Base-by-base conservation (phyloP, 495 filamentous ascomycete species). In the Tuber borchii region DNA sequence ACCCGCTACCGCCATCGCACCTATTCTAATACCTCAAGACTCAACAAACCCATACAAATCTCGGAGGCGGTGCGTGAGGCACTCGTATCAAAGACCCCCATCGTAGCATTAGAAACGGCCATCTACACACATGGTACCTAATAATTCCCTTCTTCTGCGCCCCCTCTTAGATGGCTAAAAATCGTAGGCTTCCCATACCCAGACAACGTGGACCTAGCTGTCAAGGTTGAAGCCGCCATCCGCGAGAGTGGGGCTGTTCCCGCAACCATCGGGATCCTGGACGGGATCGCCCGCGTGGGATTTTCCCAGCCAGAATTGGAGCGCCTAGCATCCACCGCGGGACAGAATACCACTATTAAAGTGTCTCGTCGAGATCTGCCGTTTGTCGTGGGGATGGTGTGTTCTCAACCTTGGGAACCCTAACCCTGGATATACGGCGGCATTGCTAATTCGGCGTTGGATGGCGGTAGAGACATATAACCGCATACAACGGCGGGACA, bases 41-140 rank as follows among this genome's bases (percentile, higher is more conserved):
- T 87, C 65, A 88, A 86, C 81, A 87, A 85, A 71, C 89, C 92
- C 80, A 87, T 97, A 74, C 86, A 86, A 71, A 85, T 98, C 74
- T 97, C 93, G 10, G 90, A 93, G 76, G 94, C 98, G 83, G 90
- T 99, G 20, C 87, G 86, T 61, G 89, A 91, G 79, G 95, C 94
- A 71, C 76, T 97, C 39, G 85, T 88, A 26, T 86, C 88, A 31
- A 89, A 90, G 70, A 88, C 88, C 68, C 95, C 95, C 2, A 90
- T 98, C 12, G 94, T 99, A 19, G 94, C 95, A 45, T 87, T 99
- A 16, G 95, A 99, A 84, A 91, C 93, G 2, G 97, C 95, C 2
- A 97, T 99, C 61, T 91, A 93, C 77, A 93, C 91, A 22, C 91
- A 93, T 84, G 90, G 90, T 92, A 85, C 45, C 78, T 72, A n/a